Evolutionary conservation across 2,329 filamentous ascomycete genomes (phyloP), one percentile per base, ranked within the genome.

Genomic region (Pyrenochaeta sp.): DNA sequence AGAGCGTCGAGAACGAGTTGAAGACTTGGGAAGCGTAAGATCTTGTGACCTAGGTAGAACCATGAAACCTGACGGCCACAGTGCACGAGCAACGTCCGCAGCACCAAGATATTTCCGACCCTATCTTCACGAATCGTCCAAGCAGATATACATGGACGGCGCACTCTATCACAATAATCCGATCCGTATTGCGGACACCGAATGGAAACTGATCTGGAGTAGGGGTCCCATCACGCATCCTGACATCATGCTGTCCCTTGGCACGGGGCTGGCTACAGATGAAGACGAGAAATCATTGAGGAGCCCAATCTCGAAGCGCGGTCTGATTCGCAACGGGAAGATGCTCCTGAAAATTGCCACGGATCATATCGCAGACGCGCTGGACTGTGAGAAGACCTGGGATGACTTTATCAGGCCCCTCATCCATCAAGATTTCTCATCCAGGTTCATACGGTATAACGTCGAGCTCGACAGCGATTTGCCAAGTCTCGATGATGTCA

Each of bases 151-250:
- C 44, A 54, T 74, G 1, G 77, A 79, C 41, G 76, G 76, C 6
- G 74, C 69, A 6, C 48, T 78, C 1, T 68, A 71, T 9, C 68
- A 74, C 48, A 74, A 74, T 34, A 80, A 80, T 29, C 77, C 77
- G 10, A 65, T 77, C 7, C 48, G 60, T 4, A 61, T 80, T 35
- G 77, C 76, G 3, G 69, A 79, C 34, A 43, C 60, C 24, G 77
- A 80, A 51, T 52, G 69, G 5, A 68, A 67, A 43, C 41, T 62
- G 2, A 44, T 67, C n/a, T 68, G 62, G 62, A 50, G 46, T 3
- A 41, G 58, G 9, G 42, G 44, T 3, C 29, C 47, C 10, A 43
- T 48, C 14, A 53, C 53, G 15, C 60, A 63, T 31, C 43, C 65
- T 39, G 28, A 57, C 47, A 24, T 49, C 24, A 11, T 55, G 24